Evolutionary conservation across 352 stramenopile genomes (phyloP).

Genomic region (Phytopythium chamaehyphon): DNA sequence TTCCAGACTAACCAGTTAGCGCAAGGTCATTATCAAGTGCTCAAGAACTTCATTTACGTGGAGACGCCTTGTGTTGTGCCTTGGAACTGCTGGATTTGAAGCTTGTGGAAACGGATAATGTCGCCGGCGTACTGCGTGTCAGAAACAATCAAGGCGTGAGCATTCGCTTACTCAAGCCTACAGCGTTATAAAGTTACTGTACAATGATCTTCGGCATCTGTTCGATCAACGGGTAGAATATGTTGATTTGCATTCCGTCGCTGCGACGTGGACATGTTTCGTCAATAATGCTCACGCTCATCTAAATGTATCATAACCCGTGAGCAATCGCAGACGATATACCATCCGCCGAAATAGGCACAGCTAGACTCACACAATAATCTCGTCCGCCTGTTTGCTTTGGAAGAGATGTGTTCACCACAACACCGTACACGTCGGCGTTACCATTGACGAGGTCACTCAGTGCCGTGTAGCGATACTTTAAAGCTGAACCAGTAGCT

Average conservation of each 20-base stretch:
- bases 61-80: conserved; percentile 52
- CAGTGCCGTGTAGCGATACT: conserved; percentile 60
- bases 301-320: conserved; percentile 22
- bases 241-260: conserved; percentile 56
- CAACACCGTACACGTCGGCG: conserved; percentile 61
- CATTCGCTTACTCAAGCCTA: too few species aligned
- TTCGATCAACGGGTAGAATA: conserved; percentile 56
- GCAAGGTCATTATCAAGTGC: neutral
- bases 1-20: neutral
- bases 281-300: conserved; percentile 65
- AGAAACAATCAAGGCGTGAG: neutral
- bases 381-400: conserved; percentile 58
- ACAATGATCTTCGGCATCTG: conserved; percentile 65
- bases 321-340: neutral
- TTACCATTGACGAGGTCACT: conserved; percentile 51
- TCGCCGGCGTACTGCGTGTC: conserved; percentile 54
- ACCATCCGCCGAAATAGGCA: neutral
- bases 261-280: conserved; percentile 49
- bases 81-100: conserved; percentile 62
- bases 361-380: conserved; percentile 51
- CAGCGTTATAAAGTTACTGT: too few species aligned
- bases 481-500: conserved; percentile 16
- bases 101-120: conserved; percentile 75
- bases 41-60: conserved; percentile 21
- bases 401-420: conserved; percentile 70